Base-by-base conservation (phyloP, 2,329 filamentous ascomycete species). In the Paraphoma sp. region DNA sequence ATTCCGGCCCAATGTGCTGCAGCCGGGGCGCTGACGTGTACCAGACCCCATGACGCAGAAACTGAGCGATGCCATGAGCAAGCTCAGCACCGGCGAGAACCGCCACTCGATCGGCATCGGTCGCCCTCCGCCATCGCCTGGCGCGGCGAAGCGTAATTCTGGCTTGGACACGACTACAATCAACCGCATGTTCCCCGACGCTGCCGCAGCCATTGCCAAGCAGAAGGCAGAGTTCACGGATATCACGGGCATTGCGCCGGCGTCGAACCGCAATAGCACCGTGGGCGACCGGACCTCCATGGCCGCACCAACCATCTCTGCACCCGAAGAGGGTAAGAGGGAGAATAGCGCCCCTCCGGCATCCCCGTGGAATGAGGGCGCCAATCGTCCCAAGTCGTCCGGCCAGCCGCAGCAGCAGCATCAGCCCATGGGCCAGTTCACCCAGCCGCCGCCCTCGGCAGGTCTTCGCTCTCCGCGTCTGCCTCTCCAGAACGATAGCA, bases 181-280 rank as follows among this genome's bases (percentile, higher is more conserved):
- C 79, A 97, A 97, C 78, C 93, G 92, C 70, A 98, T 99, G 95
- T 99, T 99, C 77, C 95, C 95, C 6, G 95, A 99, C 81, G 95
- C 95, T 44, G 95, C 95, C 12, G 94, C 94, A 42, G 95, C 95
- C n/a, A 98, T 99, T 76, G 94, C 94, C 28, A 96, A 95, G 59
- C 94, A 99, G 78, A 97, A 97, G 82, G 94, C 93, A 56, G 96
- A 97, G 76, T 98, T 96, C 74, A 96, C 93, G 16, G 93, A 97
- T 76, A 91, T 96, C 75, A 97, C 93, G 4, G 95, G 94, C 57
- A 92, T 93, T 63, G 89, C 89, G 18, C 93, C 93, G 3, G 87
- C 91, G 0, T 97, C 95, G 18, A 97, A 96, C 82, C 88, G 95
- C 57, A 98, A 97, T 80, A 98, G 94, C 76, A 84, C 88, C 60